Evolutionary conservation across 2,329 filamentous ascomycete genomes (phyloP), one percentile per base, ranked within the genome.

Genomic region (Sporothrix phasma): DNA sequence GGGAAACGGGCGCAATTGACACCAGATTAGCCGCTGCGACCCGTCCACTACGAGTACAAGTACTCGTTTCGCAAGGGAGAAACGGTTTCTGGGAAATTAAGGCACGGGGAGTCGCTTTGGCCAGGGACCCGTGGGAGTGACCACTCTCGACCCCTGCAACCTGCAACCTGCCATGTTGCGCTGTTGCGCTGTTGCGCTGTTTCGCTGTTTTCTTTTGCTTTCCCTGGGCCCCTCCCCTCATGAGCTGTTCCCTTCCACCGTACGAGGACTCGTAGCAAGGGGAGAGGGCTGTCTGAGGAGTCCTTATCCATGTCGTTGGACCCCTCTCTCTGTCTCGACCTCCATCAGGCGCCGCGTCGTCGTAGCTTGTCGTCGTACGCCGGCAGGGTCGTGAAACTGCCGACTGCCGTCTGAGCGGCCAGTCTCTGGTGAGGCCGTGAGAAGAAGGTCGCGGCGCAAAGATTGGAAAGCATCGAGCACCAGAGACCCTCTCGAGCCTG

Each of bases 81-180:
- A 29, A 22, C 41, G 26, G 59, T 61, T 39, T 61, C 43, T 61
- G 59, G 59, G 45, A 61, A 61, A 61, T 61, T 61, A 41, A 61
- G 59, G 59, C 59, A 8, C 34, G 45, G 29, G 26, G 26, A n/a
- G 41, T 43, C 41, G 17, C 39, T n/a, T 43, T 43, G 17, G 47
- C 26, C 45, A 47, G 45, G 3, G 45, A 47, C 45, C 45, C n/a
- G n/a, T n/a, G n/a, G n/a, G n/a, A n/a, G n/a, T n/a, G n/a, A n/a
- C n/a, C n/a, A n/a, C n/a, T n/a, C n/a, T n/a, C n/a, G n/a, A n/a
- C n/a, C n/a, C 26, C 47, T 17, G n/a, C 37, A 39, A 39, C 59
- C 45, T 51, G 43, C 45, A 11, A 13, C 15, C 51, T 31, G 31
- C 31, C 7, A 10, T 49, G 26, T 46, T 60, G 26, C 41, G n/a